Base-by-base conservation (phyloP, 1,284 basidiomycete genomes). In the Fomitiporia mediterranea region DNA sequence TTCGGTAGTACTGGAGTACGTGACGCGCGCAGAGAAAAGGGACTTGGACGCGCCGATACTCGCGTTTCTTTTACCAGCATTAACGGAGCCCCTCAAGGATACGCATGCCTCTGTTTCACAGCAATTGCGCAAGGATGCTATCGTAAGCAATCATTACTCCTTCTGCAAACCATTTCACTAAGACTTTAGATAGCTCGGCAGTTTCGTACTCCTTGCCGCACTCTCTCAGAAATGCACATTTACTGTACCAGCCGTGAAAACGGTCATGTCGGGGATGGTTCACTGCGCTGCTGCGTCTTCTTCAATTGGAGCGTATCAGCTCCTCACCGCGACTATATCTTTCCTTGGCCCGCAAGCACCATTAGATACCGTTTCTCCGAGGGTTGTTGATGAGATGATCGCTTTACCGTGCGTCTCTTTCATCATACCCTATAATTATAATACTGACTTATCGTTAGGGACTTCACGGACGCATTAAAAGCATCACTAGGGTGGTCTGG, bases 1-100 rank as follows among this genome's bases (percentile, higher is more conserved):
- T 3, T 85, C 91, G 2, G 82, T 82, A 0, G 72, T 95, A 44
- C 81, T 96, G 25, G 92, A 93, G 51, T 91, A 90, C 63, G 74
- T 97, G 44, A 80, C 82, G 32, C 74, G 78, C 27, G 50, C 48
- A 9, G 51, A 56, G n/a, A 72, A 65, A 53, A 75, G 81, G 57
- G 62, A 64, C 4, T 62, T 89, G n/a, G 79, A 84, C 60, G 85
- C 89, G 66, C 82, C 79, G 7, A 75, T 77, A 0, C 69, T 85
- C 17, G 83, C 83, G 0, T 79, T 80, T 63, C 58, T 89, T 5
- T 68, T 91, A 0, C 80, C 86, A 11, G 80, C 85, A 0, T 67
- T 85, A 8, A 66, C 87, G 11, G 77, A 78, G 30, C 83, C 84
- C 1, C 66, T 89, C 49, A 77, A 82, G 35, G 39, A 49, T 9